These are phyloP conservation scores for Microsporum ferrugineum DNA, from an alignment of 2,329 filamentous ascomycete species.

Conservation along the genomic window DNA sequence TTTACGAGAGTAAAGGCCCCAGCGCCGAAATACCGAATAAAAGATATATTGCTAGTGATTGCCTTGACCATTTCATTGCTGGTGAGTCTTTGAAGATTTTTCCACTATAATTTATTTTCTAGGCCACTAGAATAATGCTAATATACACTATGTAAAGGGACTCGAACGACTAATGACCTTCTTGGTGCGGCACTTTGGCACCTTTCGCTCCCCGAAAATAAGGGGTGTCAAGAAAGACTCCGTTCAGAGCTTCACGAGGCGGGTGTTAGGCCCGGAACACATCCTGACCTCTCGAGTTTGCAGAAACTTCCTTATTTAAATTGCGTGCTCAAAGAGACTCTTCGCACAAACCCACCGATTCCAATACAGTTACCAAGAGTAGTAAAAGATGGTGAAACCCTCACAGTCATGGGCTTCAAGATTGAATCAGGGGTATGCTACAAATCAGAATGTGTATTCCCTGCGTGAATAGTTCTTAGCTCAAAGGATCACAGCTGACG, in stretches of 20 bases:
- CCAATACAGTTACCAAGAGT: slow-evolving; percentile 32
- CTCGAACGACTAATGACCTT: slow-evolving; percentile 11
- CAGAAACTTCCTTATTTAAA: slow-evolving; percentile 23
- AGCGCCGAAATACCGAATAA: slow-evolving; percentile 10
- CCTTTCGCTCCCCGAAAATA: slow-evolving; percentile 15
- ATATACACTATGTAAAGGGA: slow-evolving; percentile 7
- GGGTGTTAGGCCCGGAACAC: not conserved
- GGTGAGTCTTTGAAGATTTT: slow-evolving; percentile 6
- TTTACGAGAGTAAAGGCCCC: slow-evolving; percentile 10
- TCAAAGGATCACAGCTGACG: not conserved
- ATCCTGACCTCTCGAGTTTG: slow-evolving; percentile 5
- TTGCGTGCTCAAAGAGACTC: slow-evolving; percentile 34
- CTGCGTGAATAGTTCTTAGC: not conserved
- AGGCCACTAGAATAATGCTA: not conserved
- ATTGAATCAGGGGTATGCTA: slow-evolving; percentile 13
- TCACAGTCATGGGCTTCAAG: slow-evolving; percentile 12
- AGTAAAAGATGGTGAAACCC: slow-evolving; percentile 15
- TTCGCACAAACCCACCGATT: slow-evolving; percentile 33
- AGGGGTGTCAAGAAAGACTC: slow-evolving; percentile 9
- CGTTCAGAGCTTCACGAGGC: slow-evolving; percentile 12
- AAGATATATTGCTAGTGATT: slow-evolving; percentile 15
- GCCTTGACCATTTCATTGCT: slow-evolving; percentile 14
- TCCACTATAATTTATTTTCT: not conserved
- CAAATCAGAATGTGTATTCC: not conserved
- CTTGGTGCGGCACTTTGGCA: slow-evolving; percentile 12